These are phyloP conservation scores for Ilex asprella DNA, from an alignment of 257 asterid species.

Conservation along the genomic window DNA sequence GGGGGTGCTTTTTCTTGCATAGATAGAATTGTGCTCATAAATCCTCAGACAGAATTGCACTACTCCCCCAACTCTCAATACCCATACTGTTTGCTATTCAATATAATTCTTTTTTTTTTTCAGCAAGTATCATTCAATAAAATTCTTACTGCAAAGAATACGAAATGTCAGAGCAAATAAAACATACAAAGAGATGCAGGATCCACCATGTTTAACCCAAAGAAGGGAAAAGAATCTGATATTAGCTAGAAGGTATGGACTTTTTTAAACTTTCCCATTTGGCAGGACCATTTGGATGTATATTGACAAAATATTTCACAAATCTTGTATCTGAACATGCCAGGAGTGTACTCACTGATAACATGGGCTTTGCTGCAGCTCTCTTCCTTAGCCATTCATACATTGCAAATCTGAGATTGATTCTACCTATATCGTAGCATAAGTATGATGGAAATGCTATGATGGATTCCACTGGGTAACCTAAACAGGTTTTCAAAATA, in stretches of 20 bases:
- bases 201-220: too few species aligned
- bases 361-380: conserved; percentile 69
- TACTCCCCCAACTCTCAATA: too few species aligned
- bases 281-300: conserved; percentile 75
- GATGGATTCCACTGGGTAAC: conserved; percentile 67
- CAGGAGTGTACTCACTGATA: conserved; percentile 66
- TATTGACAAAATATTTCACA: conserved; percentile 53
- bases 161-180: too few species aligned
- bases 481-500: conserved; percentile 43
- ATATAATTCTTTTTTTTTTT: too few species aligned
- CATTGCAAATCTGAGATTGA: conserved; percentile 61
- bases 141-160: too few species aligned
- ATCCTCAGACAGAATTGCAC: too few species aligned
- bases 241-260: conserved; percentile 22
- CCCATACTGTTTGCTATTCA: too few species aligned
- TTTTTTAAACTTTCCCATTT: conserved; percentile 58
- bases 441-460: conserved; percentile 63
- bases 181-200: too few species aligned
- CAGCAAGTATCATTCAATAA: too few species aligned
- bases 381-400: conserved; percentile 68
- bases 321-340: conserved; percentile 68
- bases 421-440: conserved; percentile 69
- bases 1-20: too few species aligned
- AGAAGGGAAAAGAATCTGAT: too few species aligned
- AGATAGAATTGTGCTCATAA: too few species aligned